Conservation (phyloP, 331 rosid species). For the Quercus tomentella region DNA sequence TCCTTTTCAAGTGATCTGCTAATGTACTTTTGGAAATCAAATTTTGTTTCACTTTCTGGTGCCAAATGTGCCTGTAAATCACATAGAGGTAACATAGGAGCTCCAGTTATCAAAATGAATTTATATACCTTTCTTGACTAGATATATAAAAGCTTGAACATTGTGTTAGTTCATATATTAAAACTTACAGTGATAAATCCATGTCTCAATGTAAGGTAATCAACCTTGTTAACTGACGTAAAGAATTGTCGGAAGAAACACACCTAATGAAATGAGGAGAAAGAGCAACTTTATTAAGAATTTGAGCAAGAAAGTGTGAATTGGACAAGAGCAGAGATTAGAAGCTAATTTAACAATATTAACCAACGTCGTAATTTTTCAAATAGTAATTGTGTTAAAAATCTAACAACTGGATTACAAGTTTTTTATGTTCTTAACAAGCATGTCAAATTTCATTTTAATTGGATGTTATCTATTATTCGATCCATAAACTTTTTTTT, state of each 20-base stretch:
- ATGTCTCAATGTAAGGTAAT: slow-evolving; percentile 60
- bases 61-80: slow-evolving; percentile 60
- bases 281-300: background rate
- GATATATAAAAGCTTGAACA: background rate
- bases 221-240: slow-evolving; percentile 48
- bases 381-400: too few relatives aligned
- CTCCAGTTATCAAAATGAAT: background rate
- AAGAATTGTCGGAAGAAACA: slow-evolving; percentile 71
- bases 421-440: too few relatives aligned
- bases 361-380: background rate
- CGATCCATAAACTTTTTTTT: too few relatives aligned
- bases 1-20: slow-evolving; percentile 66
- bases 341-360: too few relatives aligned
- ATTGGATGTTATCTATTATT: too few relatives aligned
- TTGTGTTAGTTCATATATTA: background rate
- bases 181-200: slow-evolving; percentile 64
- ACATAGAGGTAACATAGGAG: background rate
- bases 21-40: slow-evolving; percentile 66
- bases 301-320: background rate
- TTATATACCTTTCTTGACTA: background rate
- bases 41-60: slow-evolving; percentile 42
- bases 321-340: too few relatives aligned
- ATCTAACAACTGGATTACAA: too few relatives aligned
- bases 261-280: slow-evolving; percentile 28
- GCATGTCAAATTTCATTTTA: too few relatives aligned